These are phyloP conservation scores for Elongisporangium anandrum DNA, from an alignment of 352 stramenopile genomes.

Conservation along the genomic window DNA sequence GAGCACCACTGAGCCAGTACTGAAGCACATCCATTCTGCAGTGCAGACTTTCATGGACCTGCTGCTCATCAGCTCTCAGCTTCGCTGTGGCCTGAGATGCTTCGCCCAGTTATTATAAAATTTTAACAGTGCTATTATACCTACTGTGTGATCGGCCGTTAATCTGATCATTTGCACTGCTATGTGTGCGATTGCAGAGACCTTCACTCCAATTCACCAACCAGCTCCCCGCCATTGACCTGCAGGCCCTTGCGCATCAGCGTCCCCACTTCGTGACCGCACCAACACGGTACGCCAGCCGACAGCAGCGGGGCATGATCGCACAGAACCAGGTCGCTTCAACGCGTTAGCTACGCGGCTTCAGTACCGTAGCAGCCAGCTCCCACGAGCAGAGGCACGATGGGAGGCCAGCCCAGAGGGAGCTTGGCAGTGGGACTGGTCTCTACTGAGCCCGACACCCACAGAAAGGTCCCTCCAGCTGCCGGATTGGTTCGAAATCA, in stretches of 20 bases:
- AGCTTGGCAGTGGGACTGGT: not conserved
- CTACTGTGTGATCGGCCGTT: not conserved
- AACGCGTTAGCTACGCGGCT: not conserved
- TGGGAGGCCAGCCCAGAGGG: not conserved
- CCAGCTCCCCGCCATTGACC: too few species aligned
- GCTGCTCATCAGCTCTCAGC: not conserved
- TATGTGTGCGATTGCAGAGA: not conserved
- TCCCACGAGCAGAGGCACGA: not conserved
- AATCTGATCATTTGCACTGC: not conserved
- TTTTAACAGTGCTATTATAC: too few species aligned
- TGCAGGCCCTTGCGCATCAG: not conserved
- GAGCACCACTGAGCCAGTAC: not conserved
- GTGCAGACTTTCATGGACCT: not conserved
- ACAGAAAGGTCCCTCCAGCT: not conserved
- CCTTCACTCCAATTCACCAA: not conserved
- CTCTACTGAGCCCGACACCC: not conserved
- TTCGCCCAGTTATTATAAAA: too few species aligned
- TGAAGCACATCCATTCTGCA: not conserved
- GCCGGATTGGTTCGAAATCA: not conserved
- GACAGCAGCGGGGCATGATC: not conserved
- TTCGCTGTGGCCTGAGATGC: not conserved
- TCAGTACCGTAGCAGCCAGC: not conserved
- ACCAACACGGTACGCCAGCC: not conserved
- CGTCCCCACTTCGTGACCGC: not conserved
- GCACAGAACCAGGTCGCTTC: not conserved